Percentiles rank a stretch among this genome's conserved stretches.
phyloP scores from a whole-genome alignment of 176 grass and related monocot genomes.

The Pharus latifolius region DNA sequence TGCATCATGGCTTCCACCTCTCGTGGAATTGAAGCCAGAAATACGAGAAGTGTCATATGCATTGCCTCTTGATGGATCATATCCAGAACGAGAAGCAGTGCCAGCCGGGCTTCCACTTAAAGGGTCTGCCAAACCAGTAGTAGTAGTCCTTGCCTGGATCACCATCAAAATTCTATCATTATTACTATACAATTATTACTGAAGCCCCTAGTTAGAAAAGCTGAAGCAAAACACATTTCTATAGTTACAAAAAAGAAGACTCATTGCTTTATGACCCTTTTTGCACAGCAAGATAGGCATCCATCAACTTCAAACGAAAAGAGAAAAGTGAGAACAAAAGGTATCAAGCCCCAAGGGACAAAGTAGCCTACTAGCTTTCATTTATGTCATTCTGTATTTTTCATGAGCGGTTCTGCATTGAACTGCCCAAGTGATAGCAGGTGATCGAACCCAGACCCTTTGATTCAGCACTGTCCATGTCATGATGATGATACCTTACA shows the following conservation, averaged over 20 bases:
- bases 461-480: background rate
- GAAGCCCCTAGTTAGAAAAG: background rate
- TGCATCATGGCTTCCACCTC: conserved; percentile 36
- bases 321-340: background rate
- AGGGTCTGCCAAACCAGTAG: conserved; percentile 19
- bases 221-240: conserved; percentile 4
- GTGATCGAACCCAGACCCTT: background rate
- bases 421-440: background rate
- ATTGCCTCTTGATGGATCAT: conserved; percentile 38
- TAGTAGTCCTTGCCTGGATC: conserved; percentile 34
- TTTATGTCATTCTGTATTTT: background rate
- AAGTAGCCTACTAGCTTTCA: conserved; percentile 3
- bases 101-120: conserved; percentile 44
- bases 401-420: background rate
- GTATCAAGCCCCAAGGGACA: background rate
- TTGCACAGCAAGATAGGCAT: conserved; percentile 10
- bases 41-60: conserved; percentile 35
- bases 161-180: conserved; percentile 5
- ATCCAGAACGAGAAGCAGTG: conserved; percentile 26
- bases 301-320: conserved; percentile 7
- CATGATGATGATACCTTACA: background rate
- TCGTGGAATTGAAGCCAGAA: conserved; percentile 25
- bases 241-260: background rate
- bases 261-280: background rate
- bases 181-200: background rate